Percentiles rank a stretch among this genome's conserved stretches.
These are phyloP conservation scores for Termitomyces sp. DNA, from an alignment of 1,284 basidiomycete genomes.

Conservation along the genomic window DNA sequence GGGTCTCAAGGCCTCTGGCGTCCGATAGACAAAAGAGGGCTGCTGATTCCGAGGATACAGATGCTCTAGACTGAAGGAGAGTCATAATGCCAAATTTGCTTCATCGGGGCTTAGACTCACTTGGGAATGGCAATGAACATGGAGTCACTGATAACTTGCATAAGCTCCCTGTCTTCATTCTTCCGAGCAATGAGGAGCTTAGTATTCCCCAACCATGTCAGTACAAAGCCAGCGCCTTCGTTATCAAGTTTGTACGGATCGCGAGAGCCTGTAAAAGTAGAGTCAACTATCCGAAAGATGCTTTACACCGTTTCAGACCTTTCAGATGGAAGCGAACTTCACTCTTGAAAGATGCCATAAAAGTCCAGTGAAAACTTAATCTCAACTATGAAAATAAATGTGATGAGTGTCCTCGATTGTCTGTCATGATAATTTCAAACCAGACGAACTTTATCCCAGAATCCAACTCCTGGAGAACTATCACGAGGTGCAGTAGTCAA, in stretches of 20 bases:
- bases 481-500: slow-evolving; percentile 80
- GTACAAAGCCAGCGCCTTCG: slow-evolving; percentile 85
- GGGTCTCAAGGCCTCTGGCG: slow-evolving; percentile 19
- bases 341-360: slow-evolving; percentile 68
- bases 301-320: slow-evolving; percentile 42
- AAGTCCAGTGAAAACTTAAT: slow-evolving; percentile 80
- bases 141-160: slow-evolving; percentile 81
- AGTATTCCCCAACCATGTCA: slow-evolving; percentile 81
- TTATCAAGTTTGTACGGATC: slow-evolving; percentile 77
- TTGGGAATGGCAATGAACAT: slow-evolving; percentile 82
- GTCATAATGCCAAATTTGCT: not conserved
- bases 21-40: slow-evolving; percentile 10
- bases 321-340: slow-evolving; percentile 83
- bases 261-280: slow-evolving; percentile 58
- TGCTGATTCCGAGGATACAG: slow-evolving; percentile 17
- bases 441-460: slow-evolving; percentile 81
- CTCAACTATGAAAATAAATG: slow-evolving; percentile 51
- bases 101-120: slow-evolving; percentile 38
- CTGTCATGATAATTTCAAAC: not conserved
- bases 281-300: slow-evolving; percentile 11
- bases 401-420: not conserved
- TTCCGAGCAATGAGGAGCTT: slow-evolving; percentile 69
- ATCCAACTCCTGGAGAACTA: slow-evolving; percentile 83
- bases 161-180: slow-evolving; percentile 74
- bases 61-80: slow-evolving; percentile 22